Conservation (phyloP, 805 yeast species). For the Blastobotrys attinorum region DNA sequence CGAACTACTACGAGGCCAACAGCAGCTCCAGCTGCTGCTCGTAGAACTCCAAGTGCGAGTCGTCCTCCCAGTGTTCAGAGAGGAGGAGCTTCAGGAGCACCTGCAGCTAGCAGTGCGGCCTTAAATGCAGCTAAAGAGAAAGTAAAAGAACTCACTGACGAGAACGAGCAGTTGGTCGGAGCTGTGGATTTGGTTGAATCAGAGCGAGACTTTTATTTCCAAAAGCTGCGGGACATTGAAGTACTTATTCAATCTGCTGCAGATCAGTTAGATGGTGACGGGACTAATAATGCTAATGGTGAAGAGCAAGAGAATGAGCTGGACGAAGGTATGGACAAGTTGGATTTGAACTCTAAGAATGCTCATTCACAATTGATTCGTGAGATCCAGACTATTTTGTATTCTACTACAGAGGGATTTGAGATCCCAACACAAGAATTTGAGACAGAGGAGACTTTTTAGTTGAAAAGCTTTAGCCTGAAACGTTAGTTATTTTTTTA, state of each 20-base stretch:
- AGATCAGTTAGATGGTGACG: constrained; percentile 36
- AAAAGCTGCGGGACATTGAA: constrained; percentile 84
- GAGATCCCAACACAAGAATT: constrained; percentile 39
- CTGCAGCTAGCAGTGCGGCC: constrained; percentile 11
- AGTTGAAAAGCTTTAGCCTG: neutral
- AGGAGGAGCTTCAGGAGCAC: constrained; percentile 6
- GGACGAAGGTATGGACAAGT: constrained; percentile 21
- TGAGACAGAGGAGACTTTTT: constrained; percentile 16
- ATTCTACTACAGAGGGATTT: constrained; percentile 79
- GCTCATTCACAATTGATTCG: constrained; percentile 34
- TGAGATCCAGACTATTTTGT: constrained; percentile 68
- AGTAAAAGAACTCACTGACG: constrained; percentile 38
- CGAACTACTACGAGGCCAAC: constrained; percentile 8
- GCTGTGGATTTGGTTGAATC: constrained; percentile 58
- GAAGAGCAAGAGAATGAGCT: constrained; percentile 29
- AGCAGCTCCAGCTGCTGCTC: constrained; percentile 2
- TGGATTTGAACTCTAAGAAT: constrained; percentile 1
- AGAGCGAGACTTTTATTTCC: constrained; percentile 86
- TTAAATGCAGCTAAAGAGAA: constrained; percentile 38
- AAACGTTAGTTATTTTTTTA: too few relatives aligned
- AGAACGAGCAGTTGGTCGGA: constrained; percentile 47
- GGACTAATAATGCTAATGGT: neutral
- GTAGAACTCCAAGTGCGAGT: constrained; percentile 4
- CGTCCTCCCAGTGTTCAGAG: constrained; percentile 5
- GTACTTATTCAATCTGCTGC: constrained; percentile 59